A percentile compares a stretch with the other conserved stretches of the same genome.
These are phyloP conservation scores for Phytophthora quininea DNA, from an alignment of 352 stramenopile species.

Conservation along the genomic window DNA sequence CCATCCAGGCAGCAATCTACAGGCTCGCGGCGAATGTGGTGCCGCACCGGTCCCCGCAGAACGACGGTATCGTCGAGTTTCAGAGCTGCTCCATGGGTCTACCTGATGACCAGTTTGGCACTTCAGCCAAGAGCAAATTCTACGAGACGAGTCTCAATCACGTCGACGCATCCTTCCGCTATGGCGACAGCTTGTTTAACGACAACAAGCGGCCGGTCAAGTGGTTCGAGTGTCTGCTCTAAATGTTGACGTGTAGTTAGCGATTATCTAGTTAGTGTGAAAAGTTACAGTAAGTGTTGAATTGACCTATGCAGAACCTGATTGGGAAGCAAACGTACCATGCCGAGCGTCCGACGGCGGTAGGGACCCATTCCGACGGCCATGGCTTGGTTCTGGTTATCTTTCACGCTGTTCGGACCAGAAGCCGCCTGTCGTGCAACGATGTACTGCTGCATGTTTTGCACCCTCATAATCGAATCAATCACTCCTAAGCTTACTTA, in stretches of 20 bases:
- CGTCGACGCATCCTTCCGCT: conserved; percentile 48
- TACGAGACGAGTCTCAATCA: conserved; percentile 68
- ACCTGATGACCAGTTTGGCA: conserved; percentile 32
- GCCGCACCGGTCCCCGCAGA: conserved; percentile 36
- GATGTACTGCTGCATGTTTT: neutral
- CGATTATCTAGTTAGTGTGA: too few relatives aligned
- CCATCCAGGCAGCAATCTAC: conserved; percentile 32
- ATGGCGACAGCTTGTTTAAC: conserved; percentile 59
- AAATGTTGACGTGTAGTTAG: conserved; percentile 13
- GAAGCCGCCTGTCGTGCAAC: neutral
- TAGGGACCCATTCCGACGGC: neutral
- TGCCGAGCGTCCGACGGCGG: too few relatives aligned
- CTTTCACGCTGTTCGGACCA: neutral
- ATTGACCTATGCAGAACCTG: too few relatives aligned
- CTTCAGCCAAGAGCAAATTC: conserved; percentile 39
- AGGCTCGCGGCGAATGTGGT: conserved; percentile 36
- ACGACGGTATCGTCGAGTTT: conserved; percentile 61
- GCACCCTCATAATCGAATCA: neutral
- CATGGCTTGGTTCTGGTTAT: too few relatives aligned
- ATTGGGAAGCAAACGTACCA: too few relatives aligned
- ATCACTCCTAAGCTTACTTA: neutral
- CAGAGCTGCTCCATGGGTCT: conserved; percentile 49
- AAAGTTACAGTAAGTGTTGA: too few relatives aligned
- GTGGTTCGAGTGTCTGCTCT: conserved; percentile 71
- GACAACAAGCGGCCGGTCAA: conserved; percentile 62